These are phyloP conservation scores for Lablab purpureus DNA, from an alignment of 306 rosid genomes.

Conservation along the genomic window DNA sequence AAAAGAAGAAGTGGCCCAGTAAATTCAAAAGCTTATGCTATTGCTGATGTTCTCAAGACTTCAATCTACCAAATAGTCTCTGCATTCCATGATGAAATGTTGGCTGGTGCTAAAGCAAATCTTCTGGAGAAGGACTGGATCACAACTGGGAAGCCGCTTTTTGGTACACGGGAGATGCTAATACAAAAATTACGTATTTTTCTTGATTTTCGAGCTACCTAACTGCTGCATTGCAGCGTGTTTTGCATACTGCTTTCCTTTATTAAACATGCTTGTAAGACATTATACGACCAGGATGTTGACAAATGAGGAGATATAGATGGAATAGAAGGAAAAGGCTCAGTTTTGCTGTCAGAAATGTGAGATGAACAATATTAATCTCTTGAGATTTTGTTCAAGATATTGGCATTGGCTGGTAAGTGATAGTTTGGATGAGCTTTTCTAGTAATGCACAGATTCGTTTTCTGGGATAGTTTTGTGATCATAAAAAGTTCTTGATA, in stretches of 20 bases:
- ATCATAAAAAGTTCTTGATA: not conserved
- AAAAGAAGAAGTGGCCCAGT: conserved; percentile 72
- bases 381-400: conserved; percentile 43
- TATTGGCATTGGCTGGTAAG: conserved; percentile 37
- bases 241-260: conserved; percentile 37
- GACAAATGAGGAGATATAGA: conserved; percentile 29
- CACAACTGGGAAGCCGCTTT: conserved; percentile 57
- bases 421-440: not conserved
- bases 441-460: not conserved
- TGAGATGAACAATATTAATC: conserved; percentile 37
- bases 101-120: conserved; percentile 75
- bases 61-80: conserved; percentile 84
- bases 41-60: conserved; percentile 80
- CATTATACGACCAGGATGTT: conserved; percentile 44
- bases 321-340: conserved; percentile 47
- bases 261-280: conserved; percentile 42
- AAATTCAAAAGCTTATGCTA: conserved; percentile 82
- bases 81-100: conserved; percentile 84
- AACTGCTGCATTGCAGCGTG: conserved; percentile 32
- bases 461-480: not conserved
- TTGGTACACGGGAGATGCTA: conserved; percentile 73
- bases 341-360: conserved; percentile 50
- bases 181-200: conserved; percentile 72
- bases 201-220: conserved; percentile 81
- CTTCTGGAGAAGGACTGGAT: conserved; percentile 91